Base-by-base conservation (phyloP, 2,329 filamentous ascomycete species). In the Coniosporium tulheliwenetii region DNA sequence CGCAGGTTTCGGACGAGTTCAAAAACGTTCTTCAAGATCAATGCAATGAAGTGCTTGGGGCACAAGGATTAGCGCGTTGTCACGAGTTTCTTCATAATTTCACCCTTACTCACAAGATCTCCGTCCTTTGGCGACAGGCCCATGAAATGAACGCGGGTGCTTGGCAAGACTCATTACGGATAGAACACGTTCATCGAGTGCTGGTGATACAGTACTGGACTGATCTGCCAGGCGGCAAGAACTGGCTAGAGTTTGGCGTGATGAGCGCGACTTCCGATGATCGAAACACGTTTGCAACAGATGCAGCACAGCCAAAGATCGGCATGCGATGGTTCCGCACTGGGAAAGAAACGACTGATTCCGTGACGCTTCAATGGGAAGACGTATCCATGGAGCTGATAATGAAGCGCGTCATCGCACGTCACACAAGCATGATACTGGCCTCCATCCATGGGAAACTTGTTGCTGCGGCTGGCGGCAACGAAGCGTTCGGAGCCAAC, bases 121-220 rank as follows among this genome's bases (percentile, higher is more conserved):
- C 75, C 47, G 79, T 91, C 48, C 71, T 94, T 37, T 76, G 75
- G 49, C 77, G 77, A 46, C 91, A 98, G 64, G 85, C 85, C 2
- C 48, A 71, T 26, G 75, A 79, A 35, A 65, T 98, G 43, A 70
- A 71, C 41, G 74, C 71, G 43, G 73, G 72, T 3, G 74, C 76
- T 30, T 96, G 91, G 89, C 77, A 79, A 30, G 79, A 84, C 41
- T 78, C 79, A 30, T 59, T 96, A 37, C 77, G 75, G 50, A 71
- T 93, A 12, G 85, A 95, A 55, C 70, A 79, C 26, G 68, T 94
- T 32, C 83, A 91, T 55, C 75, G 91, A 44, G 81, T 81, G 26
- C 65, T 98, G 43, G 77, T 86, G 8, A 73, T 98, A 30, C 87
- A 95, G 53, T 98, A 98, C 61, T 98, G 91, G 91, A 69, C 74